phyloP scores from a whole-genome alignment of 495 filamentous ascomycete species.

The Elasticomyces elasticus region DNA sequence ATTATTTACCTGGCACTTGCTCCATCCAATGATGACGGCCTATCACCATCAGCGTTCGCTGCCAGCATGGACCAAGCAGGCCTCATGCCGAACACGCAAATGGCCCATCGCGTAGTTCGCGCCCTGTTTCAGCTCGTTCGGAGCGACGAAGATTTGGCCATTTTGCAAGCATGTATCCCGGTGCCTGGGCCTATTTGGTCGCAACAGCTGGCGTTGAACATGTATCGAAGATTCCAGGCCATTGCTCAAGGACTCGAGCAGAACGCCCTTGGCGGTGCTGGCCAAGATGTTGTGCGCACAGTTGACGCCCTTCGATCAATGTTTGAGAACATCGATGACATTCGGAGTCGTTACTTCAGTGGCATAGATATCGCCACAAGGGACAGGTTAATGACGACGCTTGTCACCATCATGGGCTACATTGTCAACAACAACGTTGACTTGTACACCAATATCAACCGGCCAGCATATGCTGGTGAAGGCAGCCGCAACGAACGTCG shows the following conservation, averaged over 20 bases:
- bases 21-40: not conserved
- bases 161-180: not conserved
- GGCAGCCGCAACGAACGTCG: not conserved
- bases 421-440: conserved; percentile 6
- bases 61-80: not conserved
- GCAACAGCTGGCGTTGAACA: not conserved
- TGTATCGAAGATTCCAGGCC: not conserved
- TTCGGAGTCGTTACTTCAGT: not conserved
- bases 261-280: not conserved
- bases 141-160: not conserved
- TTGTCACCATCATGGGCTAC: conserved; percentile 2
- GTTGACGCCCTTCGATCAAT: not conserved
- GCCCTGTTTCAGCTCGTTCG: not conserved
- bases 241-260: not conserved
- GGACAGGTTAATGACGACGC: not conserved
- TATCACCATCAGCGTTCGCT: not conserved
- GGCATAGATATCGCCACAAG: not conserved
- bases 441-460: conserved; percentile 1
- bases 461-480: conserved; percentile 7
- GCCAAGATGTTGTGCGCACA: conserved; percentile 4
- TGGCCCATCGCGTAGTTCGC: not conserved
- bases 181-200: not conserved
- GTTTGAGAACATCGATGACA: conserved; percentile 2
- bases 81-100: not conserved
- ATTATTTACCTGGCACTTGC: not conserved